These are phyloP conservation scores for Quercus lobata DNA, from an alignment of 331 rosid species.

Conservation along the genomic window DNA sequence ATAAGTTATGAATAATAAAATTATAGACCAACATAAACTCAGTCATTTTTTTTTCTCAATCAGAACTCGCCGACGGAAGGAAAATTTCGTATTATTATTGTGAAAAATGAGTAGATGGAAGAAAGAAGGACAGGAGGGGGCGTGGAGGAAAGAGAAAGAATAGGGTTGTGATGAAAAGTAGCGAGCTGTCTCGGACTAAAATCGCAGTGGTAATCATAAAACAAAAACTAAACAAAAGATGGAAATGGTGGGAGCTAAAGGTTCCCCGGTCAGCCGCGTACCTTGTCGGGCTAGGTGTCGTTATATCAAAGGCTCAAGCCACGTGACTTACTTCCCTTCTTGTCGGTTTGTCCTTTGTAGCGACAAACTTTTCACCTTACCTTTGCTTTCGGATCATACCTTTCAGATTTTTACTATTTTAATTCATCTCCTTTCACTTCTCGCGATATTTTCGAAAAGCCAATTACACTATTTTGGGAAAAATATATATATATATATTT, in stretches of 20 bases:
- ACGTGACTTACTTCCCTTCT: conserved; percentile 30
- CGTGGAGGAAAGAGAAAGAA: no score
- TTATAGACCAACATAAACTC: no score
- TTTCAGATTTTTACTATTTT: no score
- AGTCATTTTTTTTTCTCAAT: rapidly evolving
- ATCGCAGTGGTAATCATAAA: no score
- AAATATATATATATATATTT: no score
- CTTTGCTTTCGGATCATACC: background rate
- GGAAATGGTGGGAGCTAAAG: background rate
- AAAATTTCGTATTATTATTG: no score
- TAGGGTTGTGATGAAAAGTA: background rate
- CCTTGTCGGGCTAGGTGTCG: conserved; percentile 34
- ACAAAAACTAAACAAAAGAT: background rate
- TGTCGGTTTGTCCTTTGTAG: conserved; percentile 18
- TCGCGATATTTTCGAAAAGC: background rate
- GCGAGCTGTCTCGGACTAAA: conserved; percentile 14
- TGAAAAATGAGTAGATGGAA: no score
- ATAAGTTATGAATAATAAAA: no score
- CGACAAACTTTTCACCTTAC: background rate
- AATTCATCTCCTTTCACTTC: background rate
- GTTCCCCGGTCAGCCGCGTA: conserved; percentile 13
- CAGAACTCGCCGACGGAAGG: no score
- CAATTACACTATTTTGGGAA: no score
- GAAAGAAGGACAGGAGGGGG: no score
- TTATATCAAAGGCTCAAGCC: background rate